Evolutionary conservation across 768 basidiomycete genomes (phyloP).

Genomic region (Leccinum variicolor): DNA sequence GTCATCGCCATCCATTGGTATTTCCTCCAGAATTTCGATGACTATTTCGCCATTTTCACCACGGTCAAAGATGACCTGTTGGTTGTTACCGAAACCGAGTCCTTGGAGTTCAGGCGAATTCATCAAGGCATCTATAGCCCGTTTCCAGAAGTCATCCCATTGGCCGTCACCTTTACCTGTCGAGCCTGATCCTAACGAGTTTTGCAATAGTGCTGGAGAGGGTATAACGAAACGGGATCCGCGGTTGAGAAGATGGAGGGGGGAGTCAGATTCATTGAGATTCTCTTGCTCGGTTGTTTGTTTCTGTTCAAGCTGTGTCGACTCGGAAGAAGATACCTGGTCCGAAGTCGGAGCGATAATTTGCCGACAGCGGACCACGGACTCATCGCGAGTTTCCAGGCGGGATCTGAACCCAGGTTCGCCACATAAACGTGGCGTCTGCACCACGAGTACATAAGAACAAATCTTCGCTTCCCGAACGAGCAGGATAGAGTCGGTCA

Average conservation of each 20-base stretch:
- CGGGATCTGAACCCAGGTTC: constrained; percentile 89
- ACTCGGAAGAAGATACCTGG: constrained; percentile 22
- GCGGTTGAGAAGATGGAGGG: constrained; percentile 48
- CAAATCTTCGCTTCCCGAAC: constrained; percentile 94
- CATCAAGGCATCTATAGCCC: constrained; percentile 28
- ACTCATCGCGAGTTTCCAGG: constrained; percentile 61
- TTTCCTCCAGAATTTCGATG: constrained; percentile 45
- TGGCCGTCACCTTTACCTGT: constrained; percentile 15
- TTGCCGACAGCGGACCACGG: constrained; percentile 76
- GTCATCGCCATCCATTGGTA: constrained; percentile 32
- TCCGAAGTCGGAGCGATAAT: constrained; percentile 41
- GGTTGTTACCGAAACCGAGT: constrained; percentile 24
- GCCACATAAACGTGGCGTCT: constrained; percentile 91
- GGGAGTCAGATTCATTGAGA: constrained; percentile 53
- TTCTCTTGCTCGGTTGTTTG: constrained; percentile 26
- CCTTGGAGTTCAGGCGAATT: constrained; percentile 30
- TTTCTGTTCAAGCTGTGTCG: constrained; percentile 30
- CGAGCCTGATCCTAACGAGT: constrained; percentile 14
- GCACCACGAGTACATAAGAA: constrained; percentile 89
- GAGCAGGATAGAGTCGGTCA: constrained; percentile 85
- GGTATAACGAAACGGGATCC: constrained; percentile 47
- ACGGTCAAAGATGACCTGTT: constrained; percentile 41
- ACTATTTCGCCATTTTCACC: constrained; percentile 40
- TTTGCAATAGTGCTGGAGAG: constrained; percentile 19
- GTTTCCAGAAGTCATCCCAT: constrained; percentile 26